Evolutionary conservation across 2,329 filamentous ascomycete genomes (phyloP), one percentile per base, ranked within the genome.

Genomic region (Beauveria brongniartii): DNA sequence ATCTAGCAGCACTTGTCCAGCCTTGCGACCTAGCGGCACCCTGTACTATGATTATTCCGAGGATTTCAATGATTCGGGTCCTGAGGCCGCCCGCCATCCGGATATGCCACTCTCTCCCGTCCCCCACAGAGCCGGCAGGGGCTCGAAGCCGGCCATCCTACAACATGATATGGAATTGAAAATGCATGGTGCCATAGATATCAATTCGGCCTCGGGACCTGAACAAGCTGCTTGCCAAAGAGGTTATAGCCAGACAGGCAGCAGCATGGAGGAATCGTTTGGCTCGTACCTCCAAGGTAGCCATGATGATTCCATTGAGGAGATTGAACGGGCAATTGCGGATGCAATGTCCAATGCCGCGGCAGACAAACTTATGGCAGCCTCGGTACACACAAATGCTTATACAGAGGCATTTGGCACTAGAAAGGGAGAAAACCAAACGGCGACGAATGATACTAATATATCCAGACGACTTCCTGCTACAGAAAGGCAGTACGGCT

Each of bases 31-130:
- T 51, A 61, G 65, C 41, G 67, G 73, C 62, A 72, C 77, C 48
- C 73, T 77, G 44, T 82, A 81, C 65, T 82, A 82, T 63, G 80
- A 83, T 65, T 82, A 82, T 65, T 78, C 74, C 20, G 80, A 82
- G 64, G 77, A 75, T 3, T 82, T 82, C 56, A 77, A 80, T 20
- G 71, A 67, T 50, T 69, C 67, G 20, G 61, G 63, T 22, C 62
- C 16, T 10, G 26, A 67, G 34, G 65, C 55, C 7, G 54, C 65
- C 8, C 44, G 62, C 5, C 61, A 65, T 4, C 41, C 63, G 34
- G 60, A 56, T 12, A 58, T 65, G 20, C 68, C 73, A 18, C 59
- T 74, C 10, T 71, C 69, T 6, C 74, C 75, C 3, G 69, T 71
- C 40, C 70, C 68, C 5, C 65, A 66, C 40, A 66, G 70, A 54